Evolutionary conservation across 306 rosid species (phyloP), one percentile per base, ranked within the genome.

Genomic region (Herpetospermum pedunculosum): DNA sequence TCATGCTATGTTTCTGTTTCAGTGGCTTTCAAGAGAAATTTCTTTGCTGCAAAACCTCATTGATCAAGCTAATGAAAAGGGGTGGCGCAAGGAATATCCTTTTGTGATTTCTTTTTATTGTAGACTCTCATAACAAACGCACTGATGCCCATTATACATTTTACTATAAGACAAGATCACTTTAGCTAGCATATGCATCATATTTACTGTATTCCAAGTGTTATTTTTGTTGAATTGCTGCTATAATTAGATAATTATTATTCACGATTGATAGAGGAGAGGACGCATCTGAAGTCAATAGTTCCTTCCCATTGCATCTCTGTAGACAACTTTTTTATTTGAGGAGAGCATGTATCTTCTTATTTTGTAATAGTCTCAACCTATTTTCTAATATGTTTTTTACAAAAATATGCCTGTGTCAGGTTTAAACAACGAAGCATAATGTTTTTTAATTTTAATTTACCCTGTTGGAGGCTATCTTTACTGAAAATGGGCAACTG

Each of bases 41-140:
- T 55, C 73, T 40, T 38, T 77, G 29, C 77, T 92, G 52, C 80
- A 86, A 77, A 85, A 87, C 76, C 91, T 79, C 32, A 92, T 88
- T 64, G 96, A 90, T 68, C 88, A 88, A 74, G 89, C 91, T 30
- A 92, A 90, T 76, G 98, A 92, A 69, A 92, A 88, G 87, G 98
- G 98, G 10, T 84, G 92, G 96, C 96, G 96, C 30, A 84, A 79
- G 85, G 98, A 92, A 92, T 92, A 92, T 92, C 98, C 98, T 92
- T 84, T 78, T 30, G 78, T 74, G 70, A 74, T 76, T 62, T 35
- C 21, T 77, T 70, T 47, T 14, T 29, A 28, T 70, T 70, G 59
- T 70, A 3, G 37, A 64, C 30, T 37, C 70, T 34, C 46, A 2
- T 19, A 64, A 63, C 47, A 65, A 18, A 38, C 44, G 46, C 46